These are phyloP conservation scores for Synchytrium microbalum DNA, from an alignment of 371 early-diverging fungal species.

Conservation along the genomic window DNA sequence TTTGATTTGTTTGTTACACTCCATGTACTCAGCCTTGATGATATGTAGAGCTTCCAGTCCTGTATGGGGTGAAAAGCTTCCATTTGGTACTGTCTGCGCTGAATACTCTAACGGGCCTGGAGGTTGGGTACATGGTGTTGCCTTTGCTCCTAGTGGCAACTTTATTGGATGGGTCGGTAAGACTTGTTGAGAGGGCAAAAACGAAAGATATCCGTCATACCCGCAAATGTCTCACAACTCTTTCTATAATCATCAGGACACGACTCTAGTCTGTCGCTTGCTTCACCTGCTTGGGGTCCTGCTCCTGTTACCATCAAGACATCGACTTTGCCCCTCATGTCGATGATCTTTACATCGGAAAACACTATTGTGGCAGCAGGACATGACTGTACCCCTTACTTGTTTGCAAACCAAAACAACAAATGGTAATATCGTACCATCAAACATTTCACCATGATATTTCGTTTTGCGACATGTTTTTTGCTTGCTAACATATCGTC, in stretches of 20 bases:
- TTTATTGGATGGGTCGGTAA: conserved; percentile 75
- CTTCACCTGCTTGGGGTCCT: conserved; percentile 49
- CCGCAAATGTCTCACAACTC: not conserved
- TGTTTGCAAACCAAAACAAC: conserved; percentile 44
- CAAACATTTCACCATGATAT: not conserved
- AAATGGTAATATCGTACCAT: conserved; percentile 45
- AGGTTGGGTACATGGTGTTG: conserved; percentile 91
- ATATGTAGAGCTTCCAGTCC: conserved; percentile 45
- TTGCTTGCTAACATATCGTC: not conserved
- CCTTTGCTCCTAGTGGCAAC: conserved; percentile 89
- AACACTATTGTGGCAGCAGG: conserved; percentile 78
- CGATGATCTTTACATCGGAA: conserved; percentile 71
- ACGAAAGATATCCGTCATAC: conserved; percentile 6
- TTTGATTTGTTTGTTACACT: not conserved
- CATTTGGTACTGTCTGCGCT: conserved; percentile 87
- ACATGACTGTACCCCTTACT: conserved; percentile 85
- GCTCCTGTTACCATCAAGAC: conserved; percentile 52
- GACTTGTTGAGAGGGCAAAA: conserved; percentile 8
- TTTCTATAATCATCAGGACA: conserved; percentile 43
- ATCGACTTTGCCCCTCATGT: conserved; percentile 65
- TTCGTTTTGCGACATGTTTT: conserved; percentile 1
- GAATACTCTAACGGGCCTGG: conserved; percentile 69
- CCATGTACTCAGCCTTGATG: not conserved
- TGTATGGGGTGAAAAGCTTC: conserved; percentile 90
- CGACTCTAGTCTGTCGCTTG: conserved; percentile 74